These are phyloP conservation scores for Monosporozyma aquatica DNA, from an alignment of 805 yeast species.

Conservation along the genomic window DNA sequence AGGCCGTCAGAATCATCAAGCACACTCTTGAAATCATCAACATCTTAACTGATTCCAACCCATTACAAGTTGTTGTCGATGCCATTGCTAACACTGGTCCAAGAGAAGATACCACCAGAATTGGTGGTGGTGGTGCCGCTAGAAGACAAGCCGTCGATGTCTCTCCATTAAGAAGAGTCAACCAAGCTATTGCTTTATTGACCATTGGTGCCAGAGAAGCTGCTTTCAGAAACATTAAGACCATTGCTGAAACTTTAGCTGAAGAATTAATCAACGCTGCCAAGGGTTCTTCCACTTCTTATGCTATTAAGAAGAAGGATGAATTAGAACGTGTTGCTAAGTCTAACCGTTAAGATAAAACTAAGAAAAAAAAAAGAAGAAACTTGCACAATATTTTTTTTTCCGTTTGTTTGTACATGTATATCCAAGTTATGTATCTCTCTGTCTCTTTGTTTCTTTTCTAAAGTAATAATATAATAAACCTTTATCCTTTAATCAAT, in stretches of 20 bases:
- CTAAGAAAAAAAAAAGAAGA: too few species aligned
- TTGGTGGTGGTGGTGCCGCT: conserved; percentile 99
- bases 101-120: conserved; percentile 99
- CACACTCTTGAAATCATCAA: conserved; percentile 97
- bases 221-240: conserved; percentile 99
- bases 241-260: conserved; percentile 99
- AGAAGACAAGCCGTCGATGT: conserved; percentile 99
- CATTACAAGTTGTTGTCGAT: conserved; percentile 97
- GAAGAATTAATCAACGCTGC: conserved; percentile 99
- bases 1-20: conserved; percentile 99
- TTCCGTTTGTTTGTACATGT: conserved; percentile 7
- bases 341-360: conserved; percentile 88
- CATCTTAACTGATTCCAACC: conserved; percentile 98
- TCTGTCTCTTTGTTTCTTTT: conserved; percentile 3
- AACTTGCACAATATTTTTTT: too few species aligned
- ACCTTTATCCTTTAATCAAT: neutral
- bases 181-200: conserved; percentile 96
- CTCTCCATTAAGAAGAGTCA: conserved; percentile 99
- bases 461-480: conserved; percentile 3
- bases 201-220: conserved; percentile 99
- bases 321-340: conserved; percentile 99
- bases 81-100: conserved; percentile 99
- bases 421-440: conserved; percentile 6
- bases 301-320: conserved; percentile 99
- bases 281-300: conserved; percentile 99